Percentiles rank a stretch among this genome's conserved stretches.
These are phyloP conservation scores for Ruellia speciosa DNA, from an alignment of 305 asterid species.

Conservation along the genomic window DNA sequence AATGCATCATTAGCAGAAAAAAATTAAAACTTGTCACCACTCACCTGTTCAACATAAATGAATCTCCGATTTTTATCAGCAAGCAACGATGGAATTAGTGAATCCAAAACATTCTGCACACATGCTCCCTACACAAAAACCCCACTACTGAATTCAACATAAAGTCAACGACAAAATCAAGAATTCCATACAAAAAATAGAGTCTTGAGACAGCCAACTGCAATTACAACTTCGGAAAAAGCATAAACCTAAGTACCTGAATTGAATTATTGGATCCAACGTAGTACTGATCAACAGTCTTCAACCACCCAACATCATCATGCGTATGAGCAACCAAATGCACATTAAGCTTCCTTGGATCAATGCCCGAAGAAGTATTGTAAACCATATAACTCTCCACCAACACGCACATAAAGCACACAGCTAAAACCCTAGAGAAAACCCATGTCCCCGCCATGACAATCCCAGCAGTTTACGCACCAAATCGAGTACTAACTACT, in stretches of 20 bases:
- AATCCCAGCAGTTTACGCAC: background rate
- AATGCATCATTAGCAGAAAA: conserved; percentile 1
- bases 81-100: conserved; percentile 68
- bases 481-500: background rate
- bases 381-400: conserved; percentile 73
- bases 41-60: conserved; percentile 79
- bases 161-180: background rate
- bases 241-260: conserved; percentile 41
- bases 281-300: conserved; percentile 93
- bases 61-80: conserved; percentile 77
- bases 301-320: conserved; percentile 97
- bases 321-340: conserved; percentile 94
- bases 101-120: conserved; percentile 90
- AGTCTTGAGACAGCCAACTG: background rate
- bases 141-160: background rate
- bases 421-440: conserved; percentile 29
- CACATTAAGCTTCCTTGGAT: conserved; percentile 69
- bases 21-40: background rate
- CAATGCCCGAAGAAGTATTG: conserved; percentile 58
- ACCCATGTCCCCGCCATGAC: conserved; percentile 31
- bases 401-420: conserved; percentile 25
- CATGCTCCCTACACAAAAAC: conserved; percentile 64
- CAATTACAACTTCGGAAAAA: background rate
- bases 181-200: background rate
- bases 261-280: conserved; percentile 86